These are phyloP conservation scores for Penicillium sp. DNA, from an alignment of 2,329 filamentous ascomycete species.

Conservation along the genomic window DNA sequence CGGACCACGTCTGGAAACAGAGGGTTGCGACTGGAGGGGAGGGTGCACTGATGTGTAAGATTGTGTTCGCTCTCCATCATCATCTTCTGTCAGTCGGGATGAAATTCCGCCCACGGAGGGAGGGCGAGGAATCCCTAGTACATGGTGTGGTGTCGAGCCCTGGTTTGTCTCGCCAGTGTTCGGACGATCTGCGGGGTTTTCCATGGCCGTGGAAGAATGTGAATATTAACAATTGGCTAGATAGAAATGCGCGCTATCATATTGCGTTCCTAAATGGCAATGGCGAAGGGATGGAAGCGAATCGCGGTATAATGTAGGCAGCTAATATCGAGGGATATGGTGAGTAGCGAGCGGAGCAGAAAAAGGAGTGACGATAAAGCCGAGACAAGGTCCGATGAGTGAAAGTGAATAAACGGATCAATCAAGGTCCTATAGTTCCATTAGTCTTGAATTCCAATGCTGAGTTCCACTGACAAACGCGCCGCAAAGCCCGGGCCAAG, in stretches of 20 bases:
- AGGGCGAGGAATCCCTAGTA: constrained; percentile 53
- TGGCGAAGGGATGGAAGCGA: constrained; percentile 2
- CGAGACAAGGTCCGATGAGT: constrained; percentile 2
- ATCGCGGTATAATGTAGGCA: constrained; percentile 1
- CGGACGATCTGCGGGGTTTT: constrained; percentile 25
- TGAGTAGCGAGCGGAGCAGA: not conserved
- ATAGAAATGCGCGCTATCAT: constrained; percentile 23
- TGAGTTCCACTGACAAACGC: constrained; percentile 7
- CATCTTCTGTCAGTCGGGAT: constrained; percentile 69
- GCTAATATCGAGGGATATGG: not conserved
- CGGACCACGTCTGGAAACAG: constrained; percentile 57
- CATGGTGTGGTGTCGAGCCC: constrained; percentile 39
- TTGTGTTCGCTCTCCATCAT: constrained; percentile 49
- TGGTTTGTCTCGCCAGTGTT: constrained; percentile 43
- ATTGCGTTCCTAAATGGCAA: constrained; percentile 10
- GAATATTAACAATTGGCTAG: constrained; percentile 11
- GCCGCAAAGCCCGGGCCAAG: constrained; percentile 13
- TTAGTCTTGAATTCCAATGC: constrained; percentile 8
- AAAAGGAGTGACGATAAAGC: constrained; percentile 14
- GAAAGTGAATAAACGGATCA: constrained; percentile 9
- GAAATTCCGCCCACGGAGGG: constrained; percentile 55
- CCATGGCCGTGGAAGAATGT: constrained; percentile 20
- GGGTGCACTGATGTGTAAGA: constrained; percentile 48
- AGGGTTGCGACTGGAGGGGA: constrained; percentile 54
- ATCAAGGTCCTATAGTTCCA: constrained; percentile 3